These are phyloP conservation scores for Limnanthes douglasii DNA, from an alignment of 345 rosid species.

Conservation along the genomic window DNA sequence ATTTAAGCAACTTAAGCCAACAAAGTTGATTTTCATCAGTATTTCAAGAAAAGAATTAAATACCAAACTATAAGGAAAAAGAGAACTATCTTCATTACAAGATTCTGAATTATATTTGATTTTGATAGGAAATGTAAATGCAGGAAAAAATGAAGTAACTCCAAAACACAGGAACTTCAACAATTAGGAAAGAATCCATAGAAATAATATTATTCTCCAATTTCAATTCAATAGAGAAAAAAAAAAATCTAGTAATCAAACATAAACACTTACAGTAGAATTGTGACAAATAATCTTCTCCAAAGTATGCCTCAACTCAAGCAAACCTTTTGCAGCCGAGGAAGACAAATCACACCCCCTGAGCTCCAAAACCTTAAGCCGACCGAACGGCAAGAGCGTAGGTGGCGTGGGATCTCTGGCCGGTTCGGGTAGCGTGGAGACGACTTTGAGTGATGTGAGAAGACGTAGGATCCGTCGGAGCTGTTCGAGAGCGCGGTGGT, in stretches of 20 bases:
- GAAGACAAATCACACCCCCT: slow-evolving; percentile 91
- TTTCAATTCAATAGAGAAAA: too few species aligned
- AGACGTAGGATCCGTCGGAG: slow-evolving; percentile 75
- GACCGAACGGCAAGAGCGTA: slow-evolving; percentile 64
- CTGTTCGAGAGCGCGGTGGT: slow-evolving; percentile 93
- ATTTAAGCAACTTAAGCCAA: background rate
- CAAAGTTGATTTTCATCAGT: slow-evolving; percentile 7
- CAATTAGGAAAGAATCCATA: background rate
- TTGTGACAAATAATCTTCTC: slow-evolving; percentile 91
- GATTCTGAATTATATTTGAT: slow-evolving; percentile 15
- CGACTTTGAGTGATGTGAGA: slow-evolving; percentile 70
- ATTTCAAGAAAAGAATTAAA: slow-evolving; percentile 1
- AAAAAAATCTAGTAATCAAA: too few species aligned
- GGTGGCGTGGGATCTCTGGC: slow-evolving; percentile 87
- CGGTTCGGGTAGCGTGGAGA: slow-evolving; percentile 61
- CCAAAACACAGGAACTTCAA: background rate
- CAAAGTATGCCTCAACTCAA: slow-evolving; percentile 71
- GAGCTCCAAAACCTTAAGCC: slow-evolving; percentile 68
- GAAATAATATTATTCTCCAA: too few species aligned
- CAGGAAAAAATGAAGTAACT: slow-evolving; percentile 3
- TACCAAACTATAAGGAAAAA: slow-evolving; percentile 9
- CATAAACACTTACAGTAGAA: slow-evolving; percentile 61
- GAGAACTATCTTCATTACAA: slow-evolving; percentile 7
- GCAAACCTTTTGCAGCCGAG: slow-evolving; percentile 82
- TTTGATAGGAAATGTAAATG: slow-evolving; percentile 8